Evolutionary conservation across 306 rosid species (phyloP).

Genomic region (Carpinus viminea): DNA sequence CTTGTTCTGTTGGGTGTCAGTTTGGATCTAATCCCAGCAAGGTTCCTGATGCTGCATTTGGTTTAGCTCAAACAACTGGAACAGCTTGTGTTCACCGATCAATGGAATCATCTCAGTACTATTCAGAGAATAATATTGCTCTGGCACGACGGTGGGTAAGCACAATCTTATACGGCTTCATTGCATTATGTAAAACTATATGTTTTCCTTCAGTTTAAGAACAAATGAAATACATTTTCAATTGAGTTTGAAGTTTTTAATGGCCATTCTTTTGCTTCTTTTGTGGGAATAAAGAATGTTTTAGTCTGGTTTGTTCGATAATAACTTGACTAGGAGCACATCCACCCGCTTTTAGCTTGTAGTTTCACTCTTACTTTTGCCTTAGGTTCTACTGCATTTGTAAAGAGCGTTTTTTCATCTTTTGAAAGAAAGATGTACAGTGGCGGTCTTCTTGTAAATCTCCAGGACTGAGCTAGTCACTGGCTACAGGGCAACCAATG

Average conservation of each 20-base stretch:
- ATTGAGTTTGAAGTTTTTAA: not conserved
- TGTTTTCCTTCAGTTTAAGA: slow-evolving; percentile 11
- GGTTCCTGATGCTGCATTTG: slow-evolving; percentile 75
- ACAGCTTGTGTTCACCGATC: slow-evolving; percentile 67
- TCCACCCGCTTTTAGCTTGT: not conserved
- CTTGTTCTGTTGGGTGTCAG: slow-evolving; percentile 76
- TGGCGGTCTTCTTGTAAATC: not conserved
- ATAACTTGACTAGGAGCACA: not conserved
- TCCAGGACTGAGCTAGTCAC: not conserved
- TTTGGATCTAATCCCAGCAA: slow-evolving; percentile 50
- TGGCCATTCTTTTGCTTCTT: not conserved
- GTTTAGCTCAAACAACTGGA: slow-evolving; percentile 46
- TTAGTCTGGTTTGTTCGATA: not conserved
- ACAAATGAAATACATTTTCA: slow-evolving; percentile 1
- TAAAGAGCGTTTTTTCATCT: not conserved
- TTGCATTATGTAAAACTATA: slow-evolving; percentile 29
- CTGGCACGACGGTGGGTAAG: slow-evolving; percentile 99
- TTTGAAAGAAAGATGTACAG: not conserved
- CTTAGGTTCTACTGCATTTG: not conserved
- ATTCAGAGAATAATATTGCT: slow-evolving; percentile 63
- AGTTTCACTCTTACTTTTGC: not conserved
- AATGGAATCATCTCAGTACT: slow-evolving; percentile 88
- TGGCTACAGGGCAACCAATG: not conserved
- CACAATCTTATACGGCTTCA: slow-evolving; percentile 49
- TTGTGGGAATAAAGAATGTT: not conserved